Base-by-base conservation (phyloP, 768 basidiomycete species). In the Lentinus brumalis region DNA sequence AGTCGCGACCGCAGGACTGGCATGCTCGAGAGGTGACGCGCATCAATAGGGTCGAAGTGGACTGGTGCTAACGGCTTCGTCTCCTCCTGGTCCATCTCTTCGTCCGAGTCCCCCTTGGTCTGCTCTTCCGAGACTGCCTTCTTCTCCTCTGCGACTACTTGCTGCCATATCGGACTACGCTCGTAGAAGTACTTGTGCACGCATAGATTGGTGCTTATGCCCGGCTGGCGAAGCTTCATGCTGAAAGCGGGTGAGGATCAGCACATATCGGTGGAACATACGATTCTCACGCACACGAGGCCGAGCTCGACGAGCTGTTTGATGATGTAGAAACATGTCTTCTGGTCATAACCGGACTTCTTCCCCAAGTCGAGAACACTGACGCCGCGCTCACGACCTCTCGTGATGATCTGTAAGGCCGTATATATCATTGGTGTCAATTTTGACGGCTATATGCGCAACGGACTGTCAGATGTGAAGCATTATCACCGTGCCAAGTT, bases 151-250 rank as follows among this genome's bases (percentile, higher is more conserved):
- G 86, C 83, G 12, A 85, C 83, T 57, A 94, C 88, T 56, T 81
- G 83, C 68, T 86, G 83, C 92, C 92, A 94, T n/a, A 84, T 78
- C 0, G 84, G 78, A 67, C 84, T 91, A 40, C 83, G 80, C 51
- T 92, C 87, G 68, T 88, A 91, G 71, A 94, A 95, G 70, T 94
- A 86, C 66, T 83, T 89, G 76, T 94, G 94, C 47, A 96, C 85
- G 69, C 84, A 86, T 61, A 90, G 84, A 71, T 95, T 85, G 32
- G 85, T 84, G 29, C 91, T 89, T 15, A 91, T 81, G 16, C 91
- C 91, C 10, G 87, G 87, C 49, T 86, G 85, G 45, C 88, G 81
- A n/a, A 88, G 86, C 74, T 94, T 93, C 62, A 87, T 82, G 50
- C 87, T 92, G 69, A 15, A 35, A 10, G 49, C 12, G 8, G n/a